Base-by-base conservation (phyloP, 1,139 yeast genomes). In the Martiniozyma asiatica region DNA sequence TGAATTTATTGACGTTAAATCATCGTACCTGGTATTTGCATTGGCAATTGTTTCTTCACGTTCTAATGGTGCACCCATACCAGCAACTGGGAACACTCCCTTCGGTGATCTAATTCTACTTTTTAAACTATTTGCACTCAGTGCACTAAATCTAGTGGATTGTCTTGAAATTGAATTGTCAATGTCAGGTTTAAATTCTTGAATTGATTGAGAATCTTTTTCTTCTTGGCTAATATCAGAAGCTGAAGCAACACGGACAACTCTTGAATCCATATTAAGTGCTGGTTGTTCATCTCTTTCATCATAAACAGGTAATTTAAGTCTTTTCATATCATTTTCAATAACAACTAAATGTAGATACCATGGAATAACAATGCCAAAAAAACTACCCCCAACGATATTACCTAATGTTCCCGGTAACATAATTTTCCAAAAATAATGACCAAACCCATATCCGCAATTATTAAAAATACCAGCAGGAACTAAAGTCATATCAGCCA, bases 251-350 rank as follows among this genome's bases (percentile, higher is more conserved):
- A 55, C 53, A 43, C 80, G 64, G 5, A 78, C 78, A 12, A 79
- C 89, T 53, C 89, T 65, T 4, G 87, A 77, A 48, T 79, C 92
- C 58, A 70, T 63, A 41, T 73, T 74, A 40, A 77, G 56, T 45
- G 77, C 79, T 2, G 92, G 89, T 44, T 77, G 89, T 49, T 78
- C 89, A 53, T 79, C 92, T 42, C 74, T 63, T 31, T 73, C 71
- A 22, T 75, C 85, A 41, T 68, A 77, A 27, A 59, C 56, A 7
- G 92, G 92, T 38, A 79, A 60, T 21, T 70, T 62, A 50, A 78
- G 57, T 30, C 57, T 47, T 39, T 62, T 63, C 50, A 72, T 68
- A 53, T 79, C 92, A 37, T 65, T 55, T 47, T 79, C 92, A 19
- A 79, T 84, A 27, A 73, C 77, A 23, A 67, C 63, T 32, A 79